Percentiles rank a stretch among this genome's conserved stretches.
phyloP scores from a whole-genome alignment of 805 yeast genomes.

The Babjeviella inositovora region DNA sequence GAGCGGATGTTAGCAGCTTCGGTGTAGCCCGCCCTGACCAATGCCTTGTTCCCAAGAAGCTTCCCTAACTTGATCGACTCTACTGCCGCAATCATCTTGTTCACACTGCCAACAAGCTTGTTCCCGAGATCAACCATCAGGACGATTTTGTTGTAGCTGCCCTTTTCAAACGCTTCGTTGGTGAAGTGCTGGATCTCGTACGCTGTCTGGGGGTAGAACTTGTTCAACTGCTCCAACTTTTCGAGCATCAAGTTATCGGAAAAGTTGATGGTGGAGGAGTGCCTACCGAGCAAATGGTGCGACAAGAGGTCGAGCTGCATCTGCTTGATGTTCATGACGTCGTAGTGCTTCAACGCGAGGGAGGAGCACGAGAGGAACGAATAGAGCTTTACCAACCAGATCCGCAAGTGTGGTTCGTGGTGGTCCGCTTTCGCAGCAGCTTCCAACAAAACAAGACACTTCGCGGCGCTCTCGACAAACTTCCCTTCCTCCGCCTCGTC shows the following conservation, averaged over 20 bases:
- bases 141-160: constrained; percentile 47
- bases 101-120: constrained; percentile 32
- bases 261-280: constrained; percentile 19
- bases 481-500: constrained; percentile 4
- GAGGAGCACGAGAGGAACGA: constrained; percentile 35
- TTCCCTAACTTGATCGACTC: constrained; percentile 16
- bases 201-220: constrained; percentile 37
- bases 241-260: constrained; percentile 13
- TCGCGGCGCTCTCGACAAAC: constrained; percentile 10
- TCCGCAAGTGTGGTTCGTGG: constrained; percentile 55
- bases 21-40: too few species aligned
- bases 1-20: too few species aligned
- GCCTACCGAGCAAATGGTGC: constrained; percentile 31
- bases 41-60: constrained; percentile 10
- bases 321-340: constrained; percentile 46
- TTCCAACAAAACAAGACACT: constrained; percentile 41
- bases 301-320: constrained; percentile 63
- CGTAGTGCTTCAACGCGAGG: constrained; percentile 32
- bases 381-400: constrained; percentile 60
- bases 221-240: constrained; percentile 16
- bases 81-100: constrained; percentile 18
- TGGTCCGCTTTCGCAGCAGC: constrained; percentile 35
- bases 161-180: constrained; percentile 35
- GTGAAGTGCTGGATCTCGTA: constrained; percentile 32
- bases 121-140: constrained; percentile 49